A percentile compares a stretch with the other conserved stretches of the same genome.
These are phyloP conservation scores for Eutypa lata DNA, from an alignment of 2,329 filamentous ascomycete genomes.

Conservation along the genomic window DNA sequence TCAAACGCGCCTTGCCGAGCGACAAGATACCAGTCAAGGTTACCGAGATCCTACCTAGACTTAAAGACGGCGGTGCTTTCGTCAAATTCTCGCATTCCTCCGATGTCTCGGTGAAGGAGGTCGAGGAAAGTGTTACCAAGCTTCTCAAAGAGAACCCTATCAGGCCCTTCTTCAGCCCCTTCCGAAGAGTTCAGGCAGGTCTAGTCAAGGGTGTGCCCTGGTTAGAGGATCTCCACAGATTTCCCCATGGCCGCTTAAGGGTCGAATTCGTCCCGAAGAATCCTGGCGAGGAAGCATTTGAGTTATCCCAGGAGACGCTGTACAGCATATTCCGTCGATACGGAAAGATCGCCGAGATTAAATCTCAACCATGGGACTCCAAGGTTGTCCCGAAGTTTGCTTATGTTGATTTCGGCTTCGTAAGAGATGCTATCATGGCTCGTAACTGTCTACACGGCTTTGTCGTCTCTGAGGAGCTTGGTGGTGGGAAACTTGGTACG, in stretches of 20 bases:
- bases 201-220: slow-evolving; percentile 83
- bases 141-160: slow-evolving; percentile 68
- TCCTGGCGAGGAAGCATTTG: slow-evolving; percentile 68
- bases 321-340: slow-evolving; percentile 87
- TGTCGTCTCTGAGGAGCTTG: slow-evolving; percentile 62
- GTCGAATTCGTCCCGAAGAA: slow-evolving; percentile 80
- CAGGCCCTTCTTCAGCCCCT: slow-evolving; percentile 87
- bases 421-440: slow-evolving; percentile 79
- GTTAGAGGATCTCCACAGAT: slow-evolving; percentile 87
- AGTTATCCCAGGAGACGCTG: slow-evolving; percentile 80
- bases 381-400: slow-evolving; percentile 81
- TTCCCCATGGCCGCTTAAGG: slow-evolving; percentile 71
- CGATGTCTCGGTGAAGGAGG: slow-evolving; percentile 43
- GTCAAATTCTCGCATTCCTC: slow-evolving; percentile 52
- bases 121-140: slow-evolving; percentile 59
- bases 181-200: slow-evolving; percentile 66
- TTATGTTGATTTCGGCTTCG: slow-evolving; percentile 69
- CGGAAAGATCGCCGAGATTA: slow-evolving; percentile 86
- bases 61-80: slow-evolving; percentile 91
- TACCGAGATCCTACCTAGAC: slow-evolving; percentile 75
- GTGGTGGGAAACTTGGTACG: slow-evolving; percentile 74
- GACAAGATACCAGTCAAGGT: slow-evolving; percentile 61
- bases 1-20: slow-evolving; percentile 61
- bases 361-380: slow-evolving; percentile 77
- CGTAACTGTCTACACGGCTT: slow-evolving; percentile 91